These are phyloP conservation scores for Claviceps sorghi DNA, from an alignment of 2,329 filamentous ascomycete genomes.

Conservation along the genomic window DNA sequence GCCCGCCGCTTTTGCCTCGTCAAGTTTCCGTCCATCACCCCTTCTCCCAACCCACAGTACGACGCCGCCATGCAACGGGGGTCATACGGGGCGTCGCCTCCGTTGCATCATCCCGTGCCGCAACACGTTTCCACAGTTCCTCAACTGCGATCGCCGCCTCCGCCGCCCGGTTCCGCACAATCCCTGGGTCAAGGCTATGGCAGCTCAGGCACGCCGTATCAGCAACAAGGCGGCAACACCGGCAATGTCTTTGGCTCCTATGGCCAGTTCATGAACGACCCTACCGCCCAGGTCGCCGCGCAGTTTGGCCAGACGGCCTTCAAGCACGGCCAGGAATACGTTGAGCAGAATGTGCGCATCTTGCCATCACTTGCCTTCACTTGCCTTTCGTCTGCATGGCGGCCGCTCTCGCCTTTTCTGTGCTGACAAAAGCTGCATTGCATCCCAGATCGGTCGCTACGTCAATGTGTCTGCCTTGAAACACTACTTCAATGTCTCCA, in stretches of 20 bases:
- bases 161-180: constrained; percentile 57
- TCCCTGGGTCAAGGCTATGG: constrained; percentile 47
- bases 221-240: constrained; percentile 41
- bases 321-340: constrained; percentile 79
- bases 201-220: constrained; percentile 51
- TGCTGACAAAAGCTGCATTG: constrained; percentile 7
- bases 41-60: not conserved
- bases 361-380: not conserved
- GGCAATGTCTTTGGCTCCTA: constrained; percentile 56
- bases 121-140: constrained; percentile 98
- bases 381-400: not conserved
- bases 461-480: constrained; percentile 88
- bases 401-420: not conserved
- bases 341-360: constrained; percentile 76
- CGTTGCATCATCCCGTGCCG: constrained; percentile 90
- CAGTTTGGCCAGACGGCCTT: constrained; percentile 89
- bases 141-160: constrained; percentile 85
- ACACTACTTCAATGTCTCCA: constrained; percentile 99
- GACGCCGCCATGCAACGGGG: constrained; percentile 61
- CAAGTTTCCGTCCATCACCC: no score
- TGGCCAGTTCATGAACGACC: constrained; percentile 89
- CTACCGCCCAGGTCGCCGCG: constrained; percentile 84
- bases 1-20: not conserved
- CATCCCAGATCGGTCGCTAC: constrained; percentile 45
- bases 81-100: constrained; percentile 75